Base-by-base conservation (phyloP, 129 eudicot genomes). In the Tanacetum coccineum region DNA sequence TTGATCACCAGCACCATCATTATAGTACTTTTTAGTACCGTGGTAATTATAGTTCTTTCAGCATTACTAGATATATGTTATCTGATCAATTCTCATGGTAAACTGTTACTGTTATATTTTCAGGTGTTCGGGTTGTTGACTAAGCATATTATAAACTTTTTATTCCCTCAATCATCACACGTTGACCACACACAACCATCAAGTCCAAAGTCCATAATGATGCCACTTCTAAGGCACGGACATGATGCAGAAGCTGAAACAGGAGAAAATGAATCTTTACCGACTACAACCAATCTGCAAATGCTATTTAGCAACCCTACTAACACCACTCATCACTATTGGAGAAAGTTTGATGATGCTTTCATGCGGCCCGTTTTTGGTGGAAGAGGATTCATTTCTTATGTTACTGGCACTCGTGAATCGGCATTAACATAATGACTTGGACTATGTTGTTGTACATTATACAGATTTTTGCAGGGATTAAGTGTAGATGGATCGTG, bases 1-100 rank as follows among this genome's bases (percentile, higher is more conserved):
- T 76, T 86, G 88, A 86, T 88, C 71, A 86, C 98, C 64, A 88
- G 87, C 79, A 92, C 98, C 48, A 92, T 92, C 68, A 83, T 84
- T 20, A 69, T 92, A 18, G 95, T 88, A 59, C 88, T 92, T 48
- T 88, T 86, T 83, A 88, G 92, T 73, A 93, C 96, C 44, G 72
- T 88, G 95, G 98, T 88, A 88, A 79, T 61, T 25, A 36, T 6
- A 32, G 40, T 32, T 36, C n/a, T 4, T 12, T 51, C 18, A 39
- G 10, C 62, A 1, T 55, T 21, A 10, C 63, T 8, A 58, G 36
- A 9, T 18, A 51, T 8, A 51, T 17, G 21, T 49, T 59, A 25
- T 30, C 30, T 32, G 4, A 26, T 11, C 4, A n/a, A 12, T 22
- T 53, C 17, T 62, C 8, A 72, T 9, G 12, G 54, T 12, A 28